Evolutionary conservation across 2,329 filamentous ascomycete genomes (phyloP).

Genomic region (Tympanopsis confertula): DNA sequence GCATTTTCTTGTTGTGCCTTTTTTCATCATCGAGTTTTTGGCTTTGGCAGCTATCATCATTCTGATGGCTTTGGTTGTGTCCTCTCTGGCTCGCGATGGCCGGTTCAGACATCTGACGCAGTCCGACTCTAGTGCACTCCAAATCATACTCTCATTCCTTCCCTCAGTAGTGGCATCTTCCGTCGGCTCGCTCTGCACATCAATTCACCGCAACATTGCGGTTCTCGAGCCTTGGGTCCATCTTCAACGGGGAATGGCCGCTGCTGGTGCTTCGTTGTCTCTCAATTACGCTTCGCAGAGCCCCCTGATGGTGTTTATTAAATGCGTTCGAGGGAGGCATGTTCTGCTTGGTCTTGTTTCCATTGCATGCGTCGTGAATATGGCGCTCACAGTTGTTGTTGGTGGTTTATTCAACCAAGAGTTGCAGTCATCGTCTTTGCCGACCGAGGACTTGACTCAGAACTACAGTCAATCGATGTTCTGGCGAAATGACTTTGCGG

Average conservation of each 20-base stretch:
- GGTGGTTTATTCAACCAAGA: neutral
- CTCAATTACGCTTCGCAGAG: neutral
- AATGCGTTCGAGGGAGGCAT: neutral
- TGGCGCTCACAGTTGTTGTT: neutral
- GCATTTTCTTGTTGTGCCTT: neutral
- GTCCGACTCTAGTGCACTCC: neutral
- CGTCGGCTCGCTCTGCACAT: conserved; percentile 1
- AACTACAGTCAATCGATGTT: neutral
- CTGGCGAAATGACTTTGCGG: neutral
- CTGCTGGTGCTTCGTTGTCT: neutral
- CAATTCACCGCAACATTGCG: neutral
- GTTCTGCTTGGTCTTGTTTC: neutral
- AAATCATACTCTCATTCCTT: neutral
- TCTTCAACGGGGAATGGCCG: neutral
- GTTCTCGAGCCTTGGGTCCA: neutral
- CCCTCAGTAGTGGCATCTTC: neutral
- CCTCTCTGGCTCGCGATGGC: neutral
- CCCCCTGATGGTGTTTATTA: neutral
- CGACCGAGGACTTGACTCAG: neutral
- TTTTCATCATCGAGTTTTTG: conserved; percentile 1
- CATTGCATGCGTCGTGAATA: neutral
- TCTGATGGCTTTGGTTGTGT: neutral
- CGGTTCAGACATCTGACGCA: neutral
- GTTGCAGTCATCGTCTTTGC: neutral
- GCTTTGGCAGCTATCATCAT: neutral